Conservation (phyloP, 371 early-diverging fungal species). For the Chytridium lagenaria region DNA sequence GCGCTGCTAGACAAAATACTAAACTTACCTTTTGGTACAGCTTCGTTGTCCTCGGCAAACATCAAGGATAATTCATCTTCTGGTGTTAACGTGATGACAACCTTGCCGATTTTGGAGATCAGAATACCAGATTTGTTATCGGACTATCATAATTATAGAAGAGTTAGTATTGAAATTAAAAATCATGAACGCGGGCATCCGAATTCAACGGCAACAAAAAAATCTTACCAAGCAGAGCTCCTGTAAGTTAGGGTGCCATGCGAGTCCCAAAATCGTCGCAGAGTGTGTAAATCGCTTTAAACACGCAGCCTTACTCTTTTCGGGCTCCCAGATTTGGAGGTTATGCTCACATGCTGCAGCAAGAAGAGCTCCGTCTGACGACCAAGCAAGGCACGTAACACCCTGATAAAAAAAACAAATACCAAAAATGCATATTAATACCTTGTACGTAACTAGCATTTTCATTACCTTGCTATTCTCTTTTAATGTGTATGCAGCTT, state of each 20-base stretch:
- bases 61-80: neutral
- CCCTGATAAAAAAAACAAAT: too few relatives aligned
- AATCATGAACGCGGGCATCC: neutral
- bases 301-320: slow-evolving; percentile 30
- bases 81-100: neutral
- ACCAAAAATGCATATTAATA: too few relatives aligned
- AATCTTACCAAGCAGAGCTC: slow-evolving; percentile 3
- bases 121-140: slow-evolving; percentile 1
- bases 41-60: slow-evolving; percentile 5
- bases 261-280: slow-evolving; percentile 44
- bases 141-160: neutral
- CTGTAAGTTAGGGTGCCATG: slow-evolving; percentile 51
- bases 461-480: slow-evolving; percentile 48
- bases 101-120: neutral
- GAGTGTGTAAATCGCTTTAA: slow-evolving; percentile 41
- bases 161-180: neutral
- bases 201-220: too few relatives aligned
- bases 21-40: neutral
- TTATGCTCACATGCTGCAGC: slow-evolving; percentile 53
- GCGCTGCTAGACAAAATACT: neutral
- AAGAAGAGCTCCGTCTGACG: slow-evolving; percentile 65
- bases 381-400: slow-evolving; percentile 53
- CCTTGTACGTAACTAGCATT: neutral
- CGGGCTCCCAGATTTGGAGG: slow-evolving; percentile 62
- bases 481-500: slow-evolving; percentile 40